A percentile compares a stretch with the other conserved stretches of the same genome.
phyloP scores from a whole-genome alignment of 139 green algal genomes.

The Tetraselmis chui region DNA sequence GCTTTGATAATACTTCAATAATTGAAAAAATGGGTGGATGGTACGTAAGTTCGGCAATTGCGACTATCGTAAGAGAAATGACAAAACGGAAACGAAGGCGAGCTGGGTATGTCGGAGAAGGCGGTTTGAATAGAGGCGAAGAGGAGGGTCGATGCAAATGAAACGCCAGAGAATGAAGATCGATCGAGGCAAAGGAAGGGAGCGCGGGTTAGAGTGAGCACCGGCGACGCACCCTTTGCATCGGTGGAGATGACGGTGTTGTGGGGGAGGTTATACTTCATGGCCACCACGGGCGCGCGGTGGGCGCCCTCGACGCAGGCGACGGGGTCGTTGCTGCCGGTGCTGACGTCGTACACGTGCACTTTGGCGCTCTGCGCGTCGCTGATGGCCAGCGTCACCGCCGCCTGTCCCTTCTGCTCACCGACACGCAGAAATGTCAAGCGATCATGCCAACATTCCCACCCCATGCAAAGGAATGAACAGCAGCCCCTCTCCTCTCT shows the following conservation, averaged over 20 bases:
- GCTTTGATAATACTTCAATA: conserved; percentile 66
- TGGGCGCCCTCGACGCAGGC: conserved; percentile 44
- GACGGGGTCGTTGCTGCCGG: conserved; percentile 49
- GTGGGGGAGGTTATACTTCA: conserved; percentile 64
- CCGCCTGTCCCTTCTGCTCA: conserved; percentile 55
- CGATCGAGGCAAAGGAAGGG: not conserved
- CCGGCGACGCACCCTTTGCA: conserved; percentile 40
- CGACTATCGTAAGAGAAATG: too few species aligned
- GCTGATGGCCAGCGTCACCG: conserved; percentile 68
- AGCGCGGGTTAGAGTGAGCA: not conserved
- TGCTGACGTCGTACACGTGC: conserved; percentile 70
- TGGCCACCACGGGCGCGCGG: conserved; percentile 46
- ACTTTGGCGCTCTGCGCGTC: conserved; percentile 67
- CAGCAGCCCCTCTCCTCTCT: not conserved
- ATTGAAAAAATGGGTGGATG: too few species aligned
- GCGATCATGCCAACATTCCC: too few species aligned
- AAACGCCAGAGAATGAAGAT: too few species aligned
- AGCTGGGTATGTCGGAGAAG: conserved; percentile 91
- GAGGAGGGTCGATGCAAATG: too few species aligned
- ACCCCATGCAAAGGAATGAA: too few species aligned
- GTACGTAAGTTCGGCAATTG: too few species aligned
- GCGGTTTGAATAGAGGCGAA: too few species aligned
- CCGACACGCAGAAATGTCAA: too few species aligned
- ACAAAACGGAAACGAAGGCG: too few species aligned
- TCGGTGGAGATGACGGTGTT: conserved; percentile 51